These are phyloP conservation scores for Rehmannia glutinosa DNA, from an alignment of 257 asterid genomes.

Conservation along the genomic window DNA sequence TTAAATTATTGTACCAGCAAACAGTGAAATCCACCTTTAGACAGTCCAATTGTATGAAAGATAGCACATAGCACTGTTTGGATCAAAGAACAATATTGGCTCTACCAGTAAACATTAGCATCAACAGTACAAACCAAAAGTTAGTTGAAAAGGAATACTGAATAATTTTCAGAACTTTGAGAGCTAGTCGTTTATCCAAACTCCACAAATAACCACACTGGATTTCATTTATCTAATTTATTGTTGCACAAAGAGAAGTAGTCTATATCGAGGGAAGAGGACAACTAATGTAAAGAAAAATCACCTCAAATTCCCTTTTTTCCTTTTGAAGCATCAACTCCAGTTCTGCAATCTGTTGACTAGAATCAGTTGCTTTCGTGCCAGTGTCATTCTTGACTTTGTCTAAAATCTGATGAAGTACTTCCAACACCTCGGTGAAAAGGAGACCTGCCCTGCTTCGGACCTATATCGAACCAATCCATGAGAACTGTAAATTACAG, in stretches of 20 bases:
- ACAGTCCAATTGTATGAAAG: slow-evolving; percentile 11
- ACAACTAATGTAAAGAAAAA: background rate
- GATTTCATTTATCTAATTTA: background rate
- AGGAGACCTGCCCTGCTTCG: slow-evolving; percentile 40
- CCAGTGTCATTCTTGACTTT: slow-evolving; percentile 28
- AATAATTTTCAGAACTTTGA: background rate
- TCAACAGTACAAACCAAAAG: background rate
- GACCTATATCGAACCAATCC: slow-evolving; percentile 37
- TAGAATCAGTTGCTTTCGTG: slow-evolving; percentile 29
- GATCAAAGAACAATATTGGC: background rate
- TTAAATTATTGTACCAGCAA: slow-evolving; percentile 7
- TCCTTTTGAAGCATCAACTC: slow-evolving; percentile 54
- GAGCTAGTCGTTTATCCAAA: slow-evolving; percentile 7
- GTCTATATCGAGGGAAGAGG: slow-evolving; percentile 13
- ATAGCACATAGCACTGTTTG: slow-evolving; percentile 1
- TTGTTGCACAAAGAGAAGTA: background rate
- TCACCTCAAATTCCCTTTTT: slow-evolving; percentile 68
- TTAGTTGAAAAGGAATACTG: slow-evolving; percentile 4
- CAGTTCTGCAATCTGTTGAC: slow-evolving; percentile 47
- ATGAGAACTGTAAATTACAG: slow-evolving; percentile 13
- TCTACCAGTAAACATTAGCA: slow-evolving; percentile 7
- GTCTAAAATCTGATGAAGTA: slow-evolving; percentile 42
- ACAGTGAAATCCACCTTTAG: slow-evolving; percentile 1
- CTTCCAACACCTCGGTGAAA: slow-evolving; percentile 54
- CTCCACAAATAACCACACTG: background rate